Conservation (phyloP, 2,329 filamentous ascomycete genomes). For the Plectosphaerella plurivora region DNA sequence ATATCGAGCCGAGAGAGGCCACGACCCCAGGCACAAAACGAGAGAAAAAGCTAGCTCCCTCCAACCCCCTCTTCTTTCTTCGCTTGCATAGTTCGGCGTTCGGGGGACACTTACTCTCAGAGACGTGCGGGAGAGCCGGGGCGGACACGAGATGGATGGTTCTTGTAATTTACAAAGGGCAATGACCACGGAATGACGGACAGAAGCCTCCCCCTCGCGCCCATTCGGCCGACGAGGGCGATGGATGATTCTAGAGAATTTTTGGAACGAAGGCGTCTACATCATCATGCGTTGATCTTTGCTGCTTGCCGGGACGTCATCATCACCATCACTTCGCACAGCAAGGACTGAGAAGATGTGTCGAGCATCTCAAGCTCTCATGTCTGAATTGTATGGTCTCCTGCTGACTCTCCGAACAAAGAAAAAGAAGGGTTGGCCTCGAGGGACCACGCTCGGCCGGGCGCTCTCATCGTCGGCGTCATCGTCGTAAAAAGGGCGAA, state of each 20-base stretch:
- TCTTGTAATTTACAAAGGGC: constrained; percentile 1
- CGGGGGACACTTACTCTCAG: neutral
- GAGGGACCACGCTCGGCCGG: too few relatives aligned
- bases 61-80: neutral
- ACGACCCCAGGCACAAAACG: neutral
- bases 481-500: too few relatives aligned
- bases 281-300: neutral
- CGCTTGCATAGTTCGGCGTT: constrained; percentile 1
- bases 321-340: too few relatives aligned
- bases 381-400: too few relatives aligned
- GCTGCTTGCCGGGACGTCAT: neutral
- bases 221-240: too few relatives aligned
- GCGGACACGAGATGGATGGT: neutral
- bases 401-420: too few relatives aligned
- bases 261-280: neutral
- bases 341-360: too few relatives aligned
- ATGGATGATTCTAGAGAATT: too few relatives aligned
- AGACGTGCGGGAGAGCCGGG: neutral
- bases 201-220: neutral
- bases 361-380: too few relatives aligned
- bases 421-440: too few relatives aligned
- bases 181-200: neutral
- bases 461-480: too few relatives aligned
- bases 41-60: neutral
- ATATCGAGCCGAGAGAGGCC: neutral